Conservation (phyloP, 164 flowering plant species). For the Dillenia turbinata region DNA sequence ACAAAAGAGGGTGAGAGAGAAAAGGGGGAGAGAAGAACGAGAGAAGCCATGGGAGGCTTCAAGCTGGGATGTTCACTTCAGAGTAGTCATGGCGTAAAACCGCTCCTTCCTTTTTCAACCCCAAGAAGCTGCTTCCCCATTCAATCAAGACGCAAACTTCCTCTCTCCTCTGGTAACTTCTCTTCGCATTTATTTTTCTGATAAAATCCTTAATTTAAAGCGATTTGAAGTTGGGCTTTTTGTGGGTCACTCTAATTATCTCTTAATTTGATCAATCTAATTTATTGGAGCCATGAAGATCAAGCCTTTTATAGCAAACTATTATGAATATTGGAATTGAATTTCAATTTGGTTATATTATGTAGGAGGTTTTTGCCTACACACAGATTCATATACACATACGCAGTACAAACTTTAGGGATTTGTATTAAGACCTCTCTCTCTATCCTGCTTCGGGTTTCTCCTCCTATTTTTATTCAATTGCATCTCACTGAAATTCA, state of each 20-base stretch:
- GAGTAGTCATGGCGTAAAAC: slow-evolving; percentile 17
- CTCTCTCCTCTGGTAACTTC: slow-evolving; percentile 21
- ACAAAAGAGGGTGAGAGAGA: neutral
- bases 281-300: neutral
- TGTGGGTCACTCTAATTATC: neutral
- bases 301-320: neutral
- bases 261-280: neutral
- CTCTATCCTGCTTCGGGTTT: too few species aligned
- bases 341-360: neutral
- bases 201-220: neutral
- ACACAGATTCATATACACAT: too few species aligned
- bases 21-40: neutral
- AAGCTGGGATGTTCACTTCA: slow-evolving; percentile 24
- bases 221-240: neutral
- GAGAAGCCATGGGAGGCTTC: slow-evolving; percentile 33
- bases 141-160: slow-evolving; percentile 15
- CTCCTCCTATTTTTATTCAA: too few species aligned
- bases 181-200: neutral
- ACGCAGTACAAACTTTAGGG: too few species aligned
- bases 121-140: slow-evolving; percentile 16
- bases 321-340: neutral
- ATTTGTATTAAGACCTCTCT: neutral
- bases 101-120: slow-evolving; percentile 14
- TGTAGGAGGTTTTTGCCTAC: neutral
- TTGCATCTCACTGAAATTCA: neutral